These are phyloP conservation scores for Fusarium annulatum DNA, from an alignment of 2,329 filamentous ascomycete species.

Conservation along the genomic window DNA sequence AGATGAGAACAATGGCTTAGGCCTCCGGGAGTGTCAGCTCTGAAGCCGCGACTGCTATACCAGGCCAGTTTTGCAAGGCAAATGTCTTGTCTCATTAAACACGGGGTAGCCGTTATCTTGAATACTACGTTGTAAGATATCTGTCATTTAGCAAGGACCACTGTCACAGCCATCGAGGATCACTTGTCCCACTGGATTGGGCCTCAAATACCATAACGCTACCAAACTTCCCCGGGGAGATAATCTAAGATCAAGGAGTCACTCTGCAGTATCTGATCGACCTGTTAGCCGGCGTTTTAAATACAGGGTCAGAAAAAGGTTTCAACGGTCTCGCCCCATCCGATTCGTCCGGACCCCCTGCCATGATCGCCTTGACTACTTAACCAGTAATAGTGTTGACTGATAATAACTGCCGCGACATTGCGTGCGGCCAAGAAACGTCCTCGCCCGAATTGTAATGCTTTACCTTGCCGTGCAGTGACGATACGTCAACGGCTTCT, in stretches of 20 bases:
- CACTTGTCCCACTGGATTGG: not conserved
- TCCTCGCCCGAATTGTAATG: not conserved
- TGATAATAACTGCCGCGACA: not conserved
- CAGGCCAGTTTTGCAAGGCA: not conserved
- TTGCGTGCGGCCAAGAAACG: constrained; percentile 5
- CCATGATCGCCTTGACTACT: not conserved
- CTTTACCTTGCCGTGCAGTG: not conserved
- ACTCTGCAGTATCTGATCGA: not conserved
- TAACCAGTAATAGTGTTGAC: not conserved
- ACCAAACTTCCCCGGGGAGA: not conserved
- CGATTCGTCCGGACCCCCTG: not conserved
- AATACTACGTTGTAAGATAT: not conserved
- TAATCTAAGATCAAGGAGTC: not conserved
- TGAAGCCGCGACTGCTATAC: not conserved
- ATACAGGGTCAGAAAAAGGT: not conserved
- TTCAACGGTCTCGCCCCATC: not conserved
- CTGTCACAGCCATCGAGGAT: not conserved
- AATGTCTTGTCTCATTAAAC: not conserved
- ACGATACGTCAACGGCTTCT: not conserved
- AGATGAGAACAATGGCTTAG: not conserved
- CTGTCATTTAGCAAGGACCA: not conserved
- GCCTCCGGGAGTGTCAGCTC: constrained; percentile 5
- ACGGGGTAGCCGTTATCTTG: not conserved
- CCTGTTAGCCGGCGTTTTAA: not conserved
- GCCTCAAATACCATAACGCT: not conserved